These are phyloP conservation scores for Xerocomus cyaneibrunnescens DNA, from an alignment of 1,284 basidiomycete genomes.

Conservation along the genomic window DNA sequence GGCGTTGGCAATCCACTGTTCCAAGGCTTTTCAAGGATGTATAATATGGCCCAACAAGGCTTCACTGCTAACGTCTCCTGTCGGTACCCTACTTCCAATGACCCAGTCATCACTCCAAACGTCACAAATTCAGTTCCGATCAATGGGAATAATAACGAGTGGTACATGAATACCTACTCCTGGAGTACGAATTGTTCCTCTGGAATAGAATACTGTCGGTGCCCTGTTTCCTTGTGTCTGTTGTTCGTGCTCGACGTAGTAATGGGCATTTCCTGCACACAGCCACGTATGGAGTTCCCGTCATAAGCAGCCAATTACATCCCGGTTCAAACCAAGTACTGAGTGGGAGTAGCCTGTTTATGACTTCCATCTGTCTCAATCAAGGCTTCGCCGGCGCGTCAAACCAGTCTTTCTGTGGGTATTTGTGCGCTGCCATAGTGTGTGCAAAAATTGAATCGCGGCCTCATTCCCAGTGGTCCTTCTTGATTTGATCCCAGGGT, in stretches of 20 bases:
- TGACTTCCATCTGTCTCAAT: neutral
- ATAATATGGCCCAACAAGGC: neutral
- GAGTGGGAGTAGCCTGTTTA: neutral
- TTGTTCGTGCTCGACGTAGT: too few relatives aligned
- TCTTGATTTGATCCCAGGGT: neutral
- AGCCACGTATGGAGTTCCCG: neutral
- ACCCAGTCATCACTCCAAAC: neutral
- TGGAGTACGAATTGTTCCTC: neutral
- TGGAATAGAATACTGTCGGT: neutral
- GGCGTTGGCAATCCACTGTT: neutral
- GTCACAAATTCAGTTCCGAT: neutral
- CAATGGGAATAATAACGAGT: neutral
- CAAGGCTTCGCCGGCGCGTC: neutral
- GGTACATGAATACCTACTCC: neutral
- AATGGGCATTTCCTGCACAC: too few relatives aligned
- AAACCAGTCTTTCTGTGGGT: constrained; percentile 1
- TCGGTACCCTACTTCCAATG: neutral
- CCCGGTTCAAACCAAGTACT: neutral
- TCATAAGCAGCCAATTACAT: neutral
- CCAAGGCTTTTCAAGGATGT: neutral
- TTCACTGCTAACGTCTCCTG: neutral
- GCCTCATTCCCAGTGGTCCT: neutral
- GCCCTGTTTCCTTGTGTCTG: neutral
- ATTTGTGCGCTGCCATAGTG: neutral
- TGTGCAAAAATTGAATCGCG: neutral